Evolutionary conservation across 768 basidiomycete species (phyloP), one percentile per base, ranked within the genome.

Genomic region (Hygrophorus pudorinus): DNA sequence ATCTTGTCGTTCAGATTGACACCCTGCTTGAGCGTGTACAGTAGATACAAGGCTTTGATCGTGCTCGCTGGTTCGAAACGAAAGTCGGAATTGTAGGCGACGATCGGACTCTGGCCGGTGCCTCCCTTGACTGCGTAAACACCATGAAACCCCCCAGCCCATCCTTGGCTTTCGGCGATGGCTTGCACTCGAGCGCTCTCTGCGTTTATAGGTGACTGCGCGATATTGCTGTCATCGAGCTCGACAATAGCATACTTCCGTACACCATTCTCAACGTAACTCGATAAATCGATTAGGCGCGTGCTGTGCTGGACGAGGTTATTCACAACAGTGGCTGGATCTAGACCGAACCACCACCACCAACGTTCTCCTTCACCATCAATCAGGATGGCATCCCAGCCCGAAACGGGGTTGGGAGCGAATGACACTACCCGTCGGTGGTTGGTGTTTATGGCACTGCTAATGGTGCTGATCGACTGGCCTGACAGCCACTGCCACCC

Each of bases 61-160:
- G 40, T 13, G n/a, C 40, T 41, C 18, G 40, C 40, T 27, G 40
- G 40, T 31, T 41, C 40, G 40, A 41, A 41, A 14, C 40, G 40
- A 18, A 41, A 41, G 20, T 41, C 7, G n/a, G 40, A 41, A 30
- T 41, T 41, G 40, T 41, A 41, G 11, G 40, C 40, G 21, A 41
- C 7, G 29, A 31, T 41, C 5, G 40, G 40, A 18, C 13, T 41
- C 21, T 12, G 14, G n/a, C 24, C 40, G 12, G 38, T 16, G 40
- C 29, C n/a, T 13, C 16, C 16, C 14, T 24, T n/a, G 40, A 27
- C 29, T 18, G 40, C 40, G 28, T 41, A 41, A 10, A 30, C 40
- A 30, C 40, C 40, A 30, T 41, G 40, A 21, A 41, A 41, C n/a
- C 40, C 40, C 29, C 40, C 40, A 12, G n/a, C n/a, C 40, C 40